Conservation (phyloP, 805 yeast genomes). For the Middelhovenomyces tepae region DNA sequence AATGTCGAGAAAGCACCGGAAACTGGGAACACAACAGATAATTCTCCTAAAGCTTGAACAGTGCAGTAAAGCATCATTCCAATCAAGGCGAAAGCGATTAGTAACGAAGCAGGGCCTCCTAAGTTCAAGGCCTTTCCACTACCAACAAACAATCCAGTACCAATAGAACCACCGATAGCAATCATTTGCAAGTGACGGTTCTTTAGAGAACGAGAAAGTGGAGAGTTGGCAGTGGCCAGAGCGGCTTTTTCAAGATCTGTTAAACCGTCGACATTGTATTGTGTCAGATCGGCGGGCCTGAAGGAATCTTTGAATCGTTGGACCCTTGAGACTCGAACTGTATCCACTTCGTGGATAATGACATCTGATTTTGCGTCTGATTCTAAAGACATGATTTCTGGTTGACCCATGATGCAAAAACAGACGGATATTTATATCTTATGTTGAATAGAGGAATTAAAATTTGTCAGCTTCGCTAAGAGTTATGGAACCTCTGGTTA, state of each 20-base stretch:
- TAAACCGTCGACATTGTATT: slow-evolving; percentile 14
- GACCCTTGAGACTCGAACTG: slow-evolving; percentile 12
- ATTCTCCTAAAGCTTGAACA: slow-evolving; percentile 59
- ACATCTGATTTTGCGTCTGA: neutral
- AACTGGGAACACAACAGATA: slow-evolving; percentile 55
- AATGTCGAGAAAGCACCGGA: slow-evolving; percentile 49
- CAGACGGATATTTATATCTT: too few relatives aligned
- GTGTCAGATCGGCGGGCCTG: neutral
- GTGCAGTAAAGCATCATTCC: slow-evolving; percentile 59
- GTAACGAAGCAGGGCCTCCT: slow-evolving; percentile 48
- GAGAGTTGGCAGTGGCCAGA: slow-evolving; percentile 42
- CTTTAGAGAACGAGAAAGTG: slow-evolving; percentile 38
- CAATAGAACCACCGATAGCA: slow-evolving; percentile 79
- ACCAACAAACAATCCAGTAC: slow-evolving; percentile 59
- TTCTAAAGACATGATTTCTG: slow-evolving; percentile 2
- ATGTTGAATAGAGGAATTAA: too few relatives aligned
- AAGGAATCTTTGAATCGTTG: slow-evolving; percentile 24
- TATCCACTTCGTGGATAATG: neutral
- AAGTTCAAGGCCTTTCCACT: slow-evolving; percentile 38
- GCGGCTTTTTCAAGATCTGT: slow-evolving; percentile 30
- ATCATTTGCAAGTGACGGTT: slow-evolving; percentile 45
- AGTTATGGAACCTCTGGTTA: too few relatives aligned
- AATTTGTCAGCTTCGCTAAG: too few relatives aligned
- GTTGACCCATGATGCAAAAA: too few relatives aligned
- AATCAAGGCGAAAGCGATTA: slow-evolving; percentile 51